These are phyloP conservation scores for Camellia granthamiana DNA, from an alignment of 148 eudicot genomes.

Conservation along the genomic window DNA sequence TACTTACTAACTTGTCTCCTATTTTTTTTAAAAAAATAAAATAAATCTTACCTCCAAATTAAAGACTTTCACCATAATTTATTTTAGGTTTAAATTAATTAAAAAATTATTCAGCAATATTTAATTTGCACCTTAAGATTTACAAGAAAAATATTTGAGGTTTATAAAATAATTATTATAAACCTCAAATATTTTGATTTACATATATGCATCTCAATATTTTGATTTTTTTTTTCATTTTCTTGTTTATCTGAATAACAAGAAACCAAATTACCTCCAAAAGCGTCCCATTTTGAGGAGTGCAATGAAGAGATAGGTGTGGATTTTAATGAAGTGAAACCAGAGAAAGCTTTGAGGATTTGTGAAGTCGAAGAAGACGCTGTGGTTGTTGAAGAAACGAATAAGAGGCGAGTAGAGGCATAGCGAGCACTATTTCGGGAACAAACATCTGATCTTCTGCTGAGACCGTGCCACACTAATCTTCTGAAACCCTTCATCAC, in stretches of 20 bases:
- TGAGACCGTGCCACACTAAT: constrained; percentile 9
- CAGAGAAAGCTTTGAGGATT: not conserved
- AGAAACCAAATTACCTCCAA: constrained; percentile 13
- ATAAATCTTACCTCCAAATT: too few species aligned
- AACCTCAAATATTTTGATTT: too few species aligned
- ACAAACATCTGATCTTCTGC: constrained; percentile 1
- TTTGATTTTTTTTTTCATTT: not conserved
- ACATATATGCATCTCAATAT: too few species aligned
- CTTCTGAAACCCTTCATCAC: constrained; percentile 20
- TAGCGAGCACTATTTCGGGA: not conserved
- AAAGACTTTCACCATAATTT: too few species aligned
- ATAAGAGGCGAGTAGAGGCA: not conserved
- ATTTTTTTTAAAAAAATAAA: too few species aligned
- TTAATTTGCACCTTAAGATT: too few species aligned
- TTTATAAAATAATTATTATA: too few species aligned
- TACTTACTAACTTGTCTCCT: too few species aligned
- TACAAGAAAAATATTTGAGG: too few species aligned
- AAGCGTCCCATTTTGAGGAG: constrained; percentile 7
- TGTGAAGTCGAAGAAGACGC: not conserved
- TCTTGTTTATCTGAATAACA: not conserved
- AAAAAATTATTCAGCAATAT: too few species aligned
- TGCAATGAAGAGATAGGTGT: not conserved
- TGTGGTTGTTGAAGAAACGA: constrained; percentile 9
- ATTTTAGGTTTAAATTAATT: too few species aligned
- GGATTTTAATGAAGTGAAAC: not conserved